Evolutionary conservation across 192 early-diverging fungal genomes (phyloP), one percentile per base, ranked within the genome.

Genomic region (Coemansia sp.): DNA sequence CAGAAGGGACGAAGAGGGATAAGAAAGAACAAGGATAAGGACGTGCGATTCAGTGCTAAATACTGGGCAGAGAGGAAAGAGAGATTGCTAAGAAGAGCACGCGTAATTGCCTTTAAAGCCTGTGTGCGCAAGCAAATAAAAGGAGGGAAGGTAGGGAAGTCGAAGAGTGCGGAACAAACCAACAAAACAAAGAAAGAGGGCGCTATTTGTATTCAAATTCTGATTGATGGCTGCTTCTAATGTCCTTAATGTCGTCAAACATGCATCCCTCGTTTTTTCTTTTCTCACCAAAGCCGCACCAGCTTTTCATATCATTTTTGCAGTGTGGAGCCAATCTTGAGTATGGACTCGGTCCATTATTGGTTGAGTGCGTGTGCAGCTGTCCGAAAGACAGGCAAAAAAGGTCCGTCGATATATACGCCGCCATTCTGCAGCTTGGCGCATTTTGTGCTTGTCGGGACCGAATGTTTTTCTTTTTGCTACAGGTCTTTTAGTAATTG

Each of bases 161-260:
- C n/a, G 26, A 42, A 52, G 38, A 22, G 64, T 57, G 46, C 2
- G 54, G 54, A 58, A 65, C 19, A 48, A 49, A 40, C 47, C 48
- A 37, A 34, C 22, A 25, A 42, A 61, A 50, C 47, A 34, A 28
- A 4, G 22, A 23, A 42, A 12, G 4, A 55, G 46, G 46, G 62
- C 38, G 53, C 26, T 42, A 42, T 38, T 44, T 47, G 57, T 46
- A 42, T 46, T 56, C 52, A 31, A 57, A 48, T 37, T 17, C 38
- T 31, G 4, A 56, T 55, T 47, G 25, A 50, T 31, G 25, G 3
- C 19, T 53, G 38, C 38, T 40, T 40, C 2, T n/a, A 15, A 44
- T n/a, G 40, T 14, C 40, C 40, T 44, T 21, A 28, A 28, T 52
- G 25, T 25, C 28, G 52, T 26, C 52, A 23, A 54, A 54, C 22